Evolutionary conservation across 495 filamentous ascomycete genomes (phyloP), one percentile per base, ranked within the genome.

Genomic region (Poronia punctata): DNA sequence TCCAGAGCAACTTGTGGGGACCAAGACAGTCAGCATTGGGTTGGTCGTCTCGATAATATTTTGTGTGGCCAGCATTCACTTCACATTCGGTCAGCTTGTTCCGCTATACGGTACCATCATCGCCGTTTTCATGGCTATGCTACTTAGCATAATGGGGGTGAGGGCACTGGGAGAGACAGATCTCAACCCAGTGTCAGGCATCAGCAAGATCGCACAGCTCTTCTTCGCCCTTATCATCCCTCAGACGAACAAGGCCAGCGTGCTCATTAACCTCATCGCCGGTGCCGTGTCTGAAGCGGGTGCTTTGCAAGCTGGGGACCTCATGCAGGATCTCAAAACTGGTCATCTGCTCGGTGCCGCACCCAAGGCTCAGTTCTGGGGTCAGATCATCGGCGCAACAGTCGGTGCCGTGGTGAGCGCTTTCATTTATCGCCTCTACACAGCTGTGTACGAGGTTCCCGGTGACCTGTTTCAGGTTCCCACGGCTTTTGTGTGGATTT

Each of bases 281-380:
- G 92, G 92, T n/a, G 93, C 90, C 0, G 84, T 97, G 25, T 53
- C 46, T 78, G 79, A 86, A 54, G 82, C 87, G 35, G 92, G 90
- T 16, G 92, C 92, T 5, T 69, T 95, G 22, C 93, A 99, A 66
- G 93, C 92, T 3, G 92, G 92, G 9, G 92, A 99, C 57, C 80
- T 99, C 56, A 88, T 99, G 84, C 92, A 99, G 52, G 92, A 99
- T 56, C 75, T 99, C 22, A 99, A 99, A 61, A 95, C 92, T 0
- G 92, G 92, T 3, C 88, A 99, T 61, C 67, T 99, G 0, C 72
- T 99, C 3, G 88, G 88, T 10, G 92, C 92, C 7, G 78, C 87
- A 8, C 92, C 93, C 10, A 90, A 83, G 39, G 93, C 93, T 1
- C 92, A 99, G 52, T 97, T 99, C 62, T 94, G 83, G 64, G 92